phyloP scores from a whole-genome alignment of 495 filamentous ascomycete genomes.

The Neurospora intermedia region DNA sequence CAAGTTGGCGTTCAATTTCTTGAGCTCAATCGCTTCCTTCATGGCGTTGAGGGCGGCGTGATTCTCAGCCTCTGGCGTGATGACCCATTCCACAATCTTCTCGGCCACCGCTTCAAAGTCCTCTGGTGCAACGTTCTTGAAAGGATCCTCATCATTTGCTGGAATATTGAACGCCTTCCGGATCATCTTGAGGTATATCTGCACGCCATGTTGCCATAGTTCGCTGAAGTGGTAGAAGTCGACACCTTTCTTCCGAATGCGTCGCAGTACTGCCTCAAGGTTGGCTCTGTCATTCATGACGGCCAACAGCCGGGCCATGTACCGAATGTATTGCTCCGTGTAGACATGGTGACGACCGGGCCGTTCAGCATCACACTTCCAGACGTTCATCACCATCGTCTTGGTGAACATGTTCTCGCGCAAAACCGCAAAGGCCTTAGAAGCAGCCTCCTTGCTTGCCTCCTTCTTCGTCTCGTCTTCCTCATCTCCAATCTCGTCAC shows the following conservation, averaged over 20 bases:
- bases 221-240: conserved; percentile 79
- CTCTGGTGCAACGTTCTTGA: conserved; percentile 67
- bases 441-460: conserved; percentile 20
- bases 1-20: conserved; percentile 73
- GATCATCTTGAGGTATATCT: conserved; percentile 63
- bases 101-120: conserved; percentile 58
- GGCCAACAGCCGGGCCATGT: conserved; percentile 63
- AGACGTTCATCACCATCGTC: conserved; percentile 89
- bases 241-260: conserved; percentile 67
- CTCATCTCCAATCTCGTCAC: conserved; percentile 7
- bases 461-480: conserved; percentile 20
- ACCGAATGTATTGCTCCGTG: conserved; percentile 77
- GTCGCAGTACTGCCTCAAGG: conserved; percentile 69
- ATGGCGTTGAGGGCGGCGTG: conserved; percentile 56
- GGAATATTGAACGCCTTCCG: conserved; percentile 56
- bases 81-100: conserved; percentile 40
- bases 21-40: conserved; percentile 79
- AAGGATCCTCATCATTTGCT: conserved; percentile 63
- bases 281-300: conserved; percentile 66
- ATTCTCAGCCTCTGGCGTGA: conserved; percentile 21
- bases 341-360: conserved; percentile 91
- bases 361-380: conserved; percentile 88
- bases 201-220: conserved; percentile 74
- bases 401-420: conserved; percentile 87
- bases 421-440: conserved; percentile 62